Base-by-base conservation (phyloP, 768 basidiomycete genomes). In the Lactarius indigo region DNA sequence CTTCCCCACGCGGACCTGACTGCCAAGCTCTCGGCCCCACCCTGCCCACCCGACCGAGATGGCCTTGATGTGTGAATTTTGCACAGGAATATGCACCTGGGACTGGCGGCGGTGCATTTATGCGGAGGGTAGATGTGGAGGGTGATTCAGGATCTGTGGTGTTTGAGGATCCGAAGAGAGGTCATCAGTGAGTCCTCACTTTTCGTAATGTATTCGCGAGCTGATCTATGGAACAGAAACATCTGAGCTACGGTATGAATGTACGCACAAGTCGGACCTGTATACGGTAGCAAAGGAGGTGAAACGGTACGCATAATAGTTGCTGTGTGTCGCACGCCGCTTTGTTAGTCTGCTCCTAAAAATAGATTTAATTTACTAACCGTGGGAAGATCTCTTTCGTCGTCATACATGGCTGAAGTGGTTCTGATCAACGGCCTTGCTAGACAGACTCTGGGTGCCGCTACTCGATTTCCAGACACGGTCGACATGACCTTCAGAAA, bases 41-140 rank as follows among this genome's bases (percentile, higher is more conserved):
- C 65, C 20, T 55, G 66, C 41, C 56, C 63, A 47, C 63, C 37
- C n/a, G 70, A 82, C 52, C 85, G 92, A 41, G 76, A 78, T 12
- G 82, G 82, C 4, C 94, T 95, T 74, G 75, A 88, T 75, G 82
- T 89, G 44, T 83, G 92, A 60, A 78, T 77, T 94, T 96, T 72
- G 78, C 82, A 60, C 74, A 75, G 56, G 72, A 80, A 66, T 84
- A 88, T 78, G 81, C 80, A 42, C 73, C 91, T 58, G 80, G 86
- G 72, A 80, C 55, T 42, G 89, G 91, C 42, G 90, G 89, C 23
- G 93, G 90, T 8, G 86, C 81, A 5, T 88, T 90, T 75, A 91
- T 95, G 88, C 95, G 88, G 86, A 81, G 92, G n/a, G n/a, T n/a
- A n/a, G n/a, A n/a, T n/a, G 73, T 82, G 69, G 76, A 80, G 10